Percentiles rank a stretch among this genome's conserved stretches.
Conservation (phyloP, 768 basidiomycete genomes). For the Amanita muscaria region DNA sequence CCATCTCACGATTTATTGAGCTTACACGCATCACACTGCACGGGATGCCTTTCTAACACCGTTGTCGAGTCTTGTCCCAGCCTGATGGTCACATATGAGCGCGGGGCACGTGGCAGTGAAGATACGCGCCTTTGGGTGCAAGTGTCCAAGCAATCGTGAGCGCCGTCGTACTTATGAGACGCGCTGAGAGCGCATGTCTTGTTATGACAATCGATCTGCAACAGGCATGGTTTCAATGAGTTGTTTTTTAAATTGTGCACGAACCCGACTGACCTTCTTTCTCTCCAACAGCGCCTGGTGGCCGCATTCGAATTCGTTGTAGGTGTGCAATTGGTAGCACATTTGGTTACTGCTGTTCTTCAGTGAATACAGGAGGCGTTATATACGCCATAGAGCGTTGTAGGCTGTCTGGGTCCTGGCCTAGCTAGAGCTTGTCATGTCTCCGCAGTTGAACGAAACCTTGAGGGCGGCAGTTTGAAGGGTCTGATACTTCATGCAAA, state of each 20-base stretch:
- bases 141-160: slow-evolving; percentile 28
- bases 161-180: slow-evolving; percentile 18
- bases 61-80: neutral
- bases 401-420: no score
- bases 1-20: no score
- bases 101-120: neutral
- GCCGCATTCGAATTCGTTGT: slow-evolving; percentile 23
- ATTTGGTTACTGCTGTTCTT: neutral
- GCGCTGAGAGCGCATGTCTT: slow-evolving; percentile 31
- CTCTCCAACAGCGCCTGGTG: slow-evolving; percentile 22
- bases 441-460: neutral
- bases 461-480: neutral
- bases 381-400: no score
- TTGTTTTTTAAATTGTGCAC: slow-evolving; percentile 12
- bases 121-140: slow-evolving; percentile 28
- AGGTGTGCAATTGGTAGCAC: slow-evolving; percentile 20
- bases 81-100: neutral
- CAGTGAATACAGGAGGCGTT: neutral
- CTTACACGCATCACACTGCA: slow-evolving; percentile 1
- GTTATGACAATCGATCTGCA: slow-evolving; percentile 42
- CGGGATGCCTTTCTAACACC: neutral
- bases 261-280: slow-evolving; percentile 24
- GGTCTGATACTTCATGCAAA: no score
- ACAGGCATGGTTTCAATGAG: neutral
- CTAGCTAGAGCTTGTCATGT: no score